Conservation (phyloP, 495 filamentous ascomycete species). For the Lophiotrema nucula region DNA sequence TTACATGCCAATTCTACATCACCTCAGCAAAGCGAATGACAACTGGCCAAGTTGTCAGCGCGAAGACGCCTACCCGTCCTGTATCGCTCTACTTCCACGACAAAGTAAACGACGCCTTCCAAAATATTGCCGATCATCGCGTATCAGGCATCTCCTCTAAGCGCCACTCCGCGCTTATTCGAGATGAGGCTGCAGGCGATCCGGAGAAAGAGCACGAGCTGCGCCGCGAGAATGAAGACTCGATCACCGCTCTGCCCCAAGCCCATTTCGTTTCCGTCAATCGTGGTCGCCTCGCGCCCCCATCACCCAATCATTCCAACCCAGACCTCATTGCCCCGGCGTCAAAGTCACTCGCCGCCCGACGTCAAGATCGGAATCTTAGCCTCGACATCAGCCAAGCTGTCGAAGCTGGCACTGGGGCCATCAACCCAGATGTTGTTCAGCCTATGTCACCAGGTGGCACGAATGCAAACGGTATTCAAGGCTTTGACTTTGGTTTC, state of each 20-base stretch:
- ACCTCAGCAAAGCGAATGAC: conserved; percentile 65
- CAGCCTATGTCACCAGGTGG: conserved; percentile 37
- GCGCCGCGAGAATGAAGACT: conserved; percentile 81
- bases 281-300: conserved; percentile 20
- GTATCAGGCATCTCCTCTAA: conserved; percentile 36
- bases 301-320: conserved; percentile 52
- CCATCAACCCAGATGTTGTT: conserved; percentile 28
- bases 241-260: conserved; percentile 73
- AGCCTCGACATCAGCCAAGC: conserved; percentile 39
- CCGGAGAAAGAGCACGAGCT: conserved; percentile 73
- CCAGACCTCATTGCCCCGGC: conserved; percentile 10
- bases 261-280: conserved; percentile 46
- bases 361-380: conserved; percentile 37
- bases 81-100: conserved; percentile 73
- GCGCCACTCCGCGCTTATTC: conserved; percentile 74
- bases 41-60: conserved; percentile 47
- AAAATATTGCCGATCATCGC: conserved; percentile 72
- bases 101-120: conserved; percentile 77
- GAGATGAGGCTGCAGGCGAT: conserved; percentile 77
- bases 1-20: conserved; percentile 92
- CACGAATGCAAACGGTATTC: conserved; percentile 45
- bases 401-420: conserved; percentile 23
- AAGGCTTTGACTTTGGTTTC: conserved; percentile 72
- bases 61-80: conserved; percentile 51
- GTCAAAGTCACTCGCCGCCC: conserved; percentile 16